Evolutionary conservation across 495 filamentous ascomycete species (phyloP), one percentile per base, ranked within the genome.

Genomic region (Poronia punctata): DNA sequence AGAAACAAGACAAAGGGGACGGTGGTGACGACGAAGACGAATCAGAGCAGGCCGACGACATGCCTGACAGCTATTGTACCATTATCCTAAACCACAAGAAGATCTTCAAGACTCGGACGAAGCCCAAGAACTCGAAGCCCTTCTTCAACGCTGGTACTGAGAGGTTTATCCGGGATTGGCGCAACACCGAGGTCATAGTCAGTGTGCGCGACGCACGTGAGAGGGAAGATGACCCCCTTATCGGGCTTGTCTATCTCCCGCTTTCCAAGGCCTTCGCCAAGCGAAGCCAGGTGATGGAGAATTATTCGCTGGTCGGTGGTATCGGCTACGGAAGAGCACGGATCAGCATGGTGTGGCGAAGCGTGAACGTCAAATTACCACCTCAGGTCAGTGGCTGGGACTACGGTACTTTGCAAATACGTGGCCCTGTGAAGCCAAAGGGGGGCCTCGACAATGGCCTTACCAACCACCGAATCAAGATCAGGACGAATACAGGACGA

Each of bases 71-170:
- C 20, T 87, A 83, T 53, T 83, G 78, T 58, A 82, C 73, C 18
- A 70, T 86, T 47, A 80, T 86, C 32, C 54, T 86, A 34, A 83
- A 86, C 49, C 78, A 86, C 42, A 68, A 71, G 32, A 84, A 83
- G 47, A 68, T 84, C 19, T 87, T 80, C 56, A 75, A 67, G 40
- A 83, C 82, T 0, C 61, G 83, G 8, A 83, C 82, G 5, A 87
- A 87, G 50, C 83, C 83, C 4, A 85, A 84, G 65, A 85, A 82
- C 40, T 70, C 76, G 1, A 83, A 82, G 42, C 83, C 83, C 1
- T 87, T 86, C 56, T 86, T 84, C 69, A 87, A 86, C 47, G 83
- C 83, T 1, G 79, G 78, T n/a, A 81, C 75, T 0, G 83, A 87
- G 48, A 67, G 79, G 3, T 80, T 84, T 29, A 67, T 86, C 25